Evolutionary conservation across 192 early-diverging fungal genomes (phyloP).

Genomic region (Entrophospora sp.): DNA sequence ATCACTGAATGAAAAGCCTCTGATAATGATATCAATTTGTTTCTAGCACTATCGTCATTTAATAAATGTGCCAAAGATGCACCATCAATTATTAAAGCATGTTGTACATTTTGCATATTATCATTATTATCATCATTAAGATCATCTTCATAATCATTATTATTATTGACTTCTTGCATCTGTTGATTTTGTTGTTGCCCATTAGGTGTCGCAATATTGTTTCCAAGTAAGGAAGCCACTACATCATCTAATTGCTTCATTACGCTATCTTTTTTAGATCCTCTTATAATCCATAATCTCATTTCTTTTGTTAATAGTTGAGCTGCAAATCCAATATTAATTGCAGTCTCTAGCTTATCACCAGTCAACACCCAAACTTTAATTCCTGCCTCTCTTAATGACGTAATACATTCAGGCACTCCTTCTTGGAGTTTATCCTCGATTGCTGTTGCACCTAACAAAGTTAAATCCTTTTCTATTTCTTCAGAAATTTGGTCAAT

Average conservation of each 20-base stretch:
- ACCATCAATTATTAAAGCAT: constrained; percentile 84
- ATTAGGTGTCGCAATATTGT: no score
- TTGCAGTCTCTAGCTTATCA: constrained; percentile 96
- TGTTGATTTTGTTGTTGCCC: no score
- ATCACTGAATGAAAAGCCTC: constrained; percentile 76
- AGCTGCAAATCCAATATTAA: constrained; percentile 91
- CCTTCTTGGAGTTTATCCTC: no score
- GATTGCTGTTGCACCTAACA: constrained; percentile 88
- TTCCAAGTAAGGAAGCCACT: constrained; percentile 21
- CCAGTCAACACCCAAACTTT: constrained; percentile 97
- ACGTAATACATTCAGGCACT: constrained; percentile 83
- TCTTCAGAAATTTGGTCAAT: constrained; percentile 61
- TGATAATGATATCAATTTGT: constrained; percentile 58
- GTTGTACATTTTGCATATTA: constrained; percentile 8
- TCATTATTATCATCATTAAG: not conserved
- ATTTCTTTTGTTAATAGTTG: constrained; percentile 58
- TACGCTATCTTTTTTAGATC: constrained; percentile 15
- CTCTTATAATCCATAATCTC: constrained; percentile 52
- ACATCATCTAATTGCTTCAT: constrained; percentile 25
- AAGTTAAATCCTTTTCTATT: constrained; percentile 72
- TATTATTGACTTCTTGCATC: no score
- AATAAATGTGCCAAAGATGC: constrained; percentile 35
- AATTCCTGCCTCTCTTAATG: constrained; percentile 76
- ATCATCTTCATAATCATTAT: no score
- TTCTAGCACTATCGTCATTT: constrained; percentile 42